A percentile compares a stretch with the other conserved stretches of the same genome.
phyloP scores from a whole-genome alignment of 1,284 basidiomycete species.

The Meripilus lineatus region DNA sequence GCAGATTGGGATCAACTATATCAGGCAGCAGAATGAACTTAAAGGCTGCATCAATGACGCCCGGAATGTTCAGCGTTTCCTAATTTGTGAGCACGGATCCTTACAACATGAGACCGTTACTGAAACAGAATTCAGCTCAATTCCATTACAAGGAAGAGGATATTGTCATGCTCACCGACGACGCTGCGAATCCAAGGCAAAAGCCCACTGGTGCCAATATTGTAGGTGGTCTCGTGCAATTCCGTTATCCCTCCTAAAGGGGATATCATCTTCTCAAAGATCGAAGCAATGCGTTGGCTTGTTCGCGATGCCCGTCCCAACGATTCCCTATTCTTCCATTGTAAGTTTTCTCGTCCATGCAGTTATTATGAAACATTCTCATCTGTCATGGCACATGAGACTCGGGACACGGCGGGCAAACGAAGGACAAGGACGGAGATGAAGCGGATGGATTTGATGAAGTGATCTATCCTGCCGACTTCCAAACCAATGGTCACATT shows the following conservation, averaged over 20 bases:
- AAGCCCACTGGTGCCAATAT: constrained; percentile 83
- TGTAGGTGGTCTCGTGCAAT: constrained; percentile 34
- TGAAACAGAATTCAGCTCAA: constrained; percentile 34
- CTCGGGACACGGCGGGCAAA: constrained; percentile 82
- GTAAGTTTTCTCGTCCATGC: constrained; percentile 37
- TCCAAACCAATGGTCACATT: constrained; percentile 65
- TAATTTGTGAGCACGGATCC: constrained; percentile 46
- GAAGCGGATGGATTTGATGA: constrained; percentile 65
- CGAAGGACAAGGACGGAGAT: constrained; percentile 69
- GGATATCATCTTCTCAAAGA: constrained; percentile 31
- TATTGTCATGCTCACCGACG: constrained; percentile 86
- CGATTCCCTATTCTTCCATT: constrained; percentile 92
- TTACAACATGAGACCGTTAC: constrained; percentile 1
- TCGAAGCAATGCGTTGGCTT: constrained; percentile 88
- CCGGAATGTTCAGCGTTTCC: constrained; percentile 69
- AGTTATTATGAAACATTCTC: no score
- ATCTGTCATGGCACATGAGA: constrained; percentile 31
- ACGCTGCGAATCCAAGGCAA: constrained; percentile 56
- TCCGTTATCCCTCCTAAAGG: neutral
- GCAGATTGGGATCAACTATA: constrained; percentile 84
- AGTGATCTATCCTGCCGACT: constrained; percentile 86
- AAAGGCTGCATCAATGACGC: constrained; percentile 89
- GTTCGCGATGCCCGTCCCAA: constrained; percentile 73
- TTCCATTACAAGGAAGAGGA: constrained; percentile 76
- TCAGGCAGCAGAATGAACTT: constrained; percentile 57